These are phyloP conservation scores for Aspergillus japonicus DNA, from an alignment of 2,329 filamentous ascomycete species.

Conservation along the genomic window DNA sequence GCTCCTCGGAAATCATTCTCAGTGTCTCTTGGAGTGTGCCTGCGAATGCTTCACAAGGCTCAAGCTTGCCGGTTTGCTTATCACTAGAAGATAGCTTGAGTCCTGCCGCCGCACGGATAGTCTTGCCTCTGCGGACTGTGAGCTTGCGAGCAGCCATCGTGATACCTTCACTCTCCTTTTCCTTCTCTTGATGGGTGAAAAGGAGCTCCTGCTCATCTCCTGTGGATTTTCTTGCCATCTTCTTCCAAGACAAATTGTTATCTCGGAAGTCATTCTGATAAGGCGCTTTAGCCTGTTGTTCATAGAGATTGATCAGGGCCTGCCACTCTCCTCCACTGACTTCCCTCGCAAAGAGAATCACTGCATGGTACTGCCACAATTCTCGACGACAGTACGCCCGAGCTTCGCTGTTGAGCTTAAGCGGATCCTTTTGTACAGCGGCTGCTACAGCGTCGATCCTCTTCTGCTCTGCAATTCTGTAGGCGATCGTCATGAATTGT, in stretches of 20 bases:
- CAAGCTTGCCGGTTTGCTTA: slow-evolving; percentile 62
- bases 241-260: slow-evolving; percentile 75
- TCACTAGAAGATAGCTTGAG: slow-evolving; percentile 49
- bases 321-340: slow-evolving; percentile 81
- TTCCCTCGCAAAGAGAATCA: slow-evolving; percentile 85
- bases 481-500: slow-evolving; percentile 78
- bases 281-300: slow-evolving; percentile 69
- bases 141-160: slow-evolving; percentile 79
- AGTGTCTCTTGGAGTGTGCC: slow-evolving; percentile 78
- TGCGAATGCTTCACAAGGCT: slow-evolving; percentile 78
- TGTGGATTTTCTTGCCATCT: slow-evolving; percentile 69
- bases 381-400: slow-evolving; percentile 70
- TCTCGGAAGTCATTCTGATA: slow-evolving; percentile 82
- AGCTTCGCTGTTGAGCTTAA: slow-evolving; percentile 67
- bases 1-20: slow-evolving; percentile 83
- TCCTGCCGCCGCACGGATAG: slow-evolving; percentile 50
- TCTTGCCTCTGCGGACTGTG: slow-evolving; percentile 92
- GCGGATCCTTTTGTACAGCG: slow-evolving; percentile 39
- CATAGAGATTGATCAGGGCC: slow-evolving; percentile 74
- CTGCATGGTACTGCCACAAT: slow-evolving; percentile 83
- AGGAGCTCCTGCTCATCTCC: slow-evolving; percentile 79
- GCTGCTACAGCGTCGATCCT: slow-evolving; percentile 60
- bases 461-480: slow-evolving; percentile 71
- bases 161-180: slow-evolving; percentile 68
- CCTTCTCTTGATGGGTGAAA: slow-evolving; percentile 89